Base-by-base conservation (phyloP, 768 basidiomycete genomes). In the Russula earlei region DNA sequence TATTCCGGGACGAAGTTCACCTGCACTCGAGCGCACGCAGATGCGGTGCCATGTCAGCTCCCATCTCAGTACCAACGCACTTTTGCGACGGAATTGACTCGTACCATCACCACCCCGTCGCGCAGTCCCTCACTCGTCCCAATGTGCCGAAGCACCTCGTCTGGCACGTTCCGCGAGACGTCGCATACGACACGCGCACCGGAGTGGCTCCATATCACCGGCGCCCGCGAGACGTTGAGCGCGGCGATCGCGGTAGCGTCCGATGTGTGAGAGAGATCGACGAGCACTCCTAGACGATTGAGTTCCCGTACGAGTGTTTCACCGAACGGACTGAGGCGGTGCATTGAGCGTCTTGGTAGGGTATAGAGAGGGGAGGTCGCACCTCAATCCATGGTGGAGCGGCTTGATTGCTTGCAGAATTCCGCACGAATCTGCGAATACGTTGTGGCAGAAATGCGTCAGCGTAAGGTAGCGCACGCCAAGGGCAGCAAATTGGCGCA, bases 401-500 rank as follows among this genome's bases (percentile, higher is more conserved):
- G 87, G 84, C 14, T 72, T 67, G 5, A 77, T 75, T 15, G 75
- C 74, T 9, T 74, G 72, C 36, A 78, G 63, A 54, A 77, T 74
- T 17, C 91, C 91, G 56, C 82, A 83, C 17, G 87, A 88, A 66
- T 91, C 89, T 5, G 89, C 90, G 64, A 91, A 91, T 11, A 81
- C 85, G 65, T 95, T 95, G 73, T 93, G 87, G 72, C 94, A 97
- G 8, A 70, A 75, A 69, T 97, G 94, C 0, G 95, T 95, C 34
- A 98, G 74, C 24, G 95, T 97, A 61, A 96, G 72, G 68, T 97
- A 97, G 61, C 93, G 84, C n/a, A 90, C 91, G 17, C 95, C 95
- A 15, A 98, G 82, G 15, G 75, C 75, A 63, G 89, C 78, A 67
- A 87, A 92, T 10, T 84, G 83, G 29, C 95, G 81, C 36, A 96